Conservation (phyloP, 805 yeast genomes). For the Candida sphagnicola region DNA sequence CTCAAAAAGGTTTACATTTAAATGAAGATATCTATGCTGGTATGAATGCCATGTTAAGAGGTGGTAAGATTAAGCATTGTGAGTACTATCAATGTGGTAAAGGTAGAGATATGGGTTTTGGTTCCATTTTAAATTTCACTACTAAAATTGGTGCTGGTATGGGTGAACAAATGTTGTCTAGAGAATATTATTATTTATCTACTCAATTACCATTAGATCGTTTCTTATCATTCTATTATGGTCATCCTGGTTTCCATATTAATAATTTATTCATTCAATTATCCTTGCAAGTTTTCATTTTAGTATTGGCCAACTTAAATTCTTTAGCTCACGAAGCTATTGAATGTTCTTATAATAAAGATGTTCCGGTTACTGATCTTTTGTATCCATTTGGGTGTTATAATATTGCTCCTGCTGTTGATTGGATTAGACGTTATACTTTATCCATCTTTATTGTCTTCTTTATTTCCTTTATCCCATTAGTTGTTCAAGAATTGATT, state of each 20-base stretch:
- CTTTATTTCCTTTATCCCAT: slow-evolving; percentile 69
- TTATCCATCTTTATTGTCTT: slow-evolving; percentile 72
- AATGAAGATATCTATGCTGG: slow-evolving; percentile 88
- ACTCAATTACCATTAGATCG: slow-evolving; percentile 75
- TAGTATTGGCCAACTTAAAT: slow-evolving; percentile 61
- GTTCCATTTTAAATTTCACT: slow-evolving; percentile 75
- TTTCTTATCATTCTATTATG: slow-evolving; percentile 75
- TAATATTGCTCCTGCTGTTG: slow-evolving; percentile 64
- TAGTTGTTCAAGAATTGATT: slow-evolving; percentile 70
- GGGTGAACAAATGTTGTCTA: slow-evolving; percentile 83
- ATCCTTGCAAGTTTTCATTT: slow-evolving; percentile 52
- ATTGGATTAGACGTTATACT: slow-evolving; percentile 72
- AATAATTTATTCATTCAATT: slow-evolving; percentile 72
- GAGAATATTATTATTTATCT: slow-evolving; percentile 77
- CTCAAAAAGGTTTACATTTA: slow-evolving; percentile 76
- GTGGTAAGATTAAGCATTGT: slow-evolving; percentile 81
- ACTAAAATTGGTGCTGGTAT: slow-evolving; percentile 87
- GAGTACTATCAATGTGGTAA: slow-evolving; percentile 85
- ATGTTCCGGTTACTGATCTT: slow-evolving; percentile 58
- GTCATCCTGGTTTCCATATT: slow-evolving; percentile 83
- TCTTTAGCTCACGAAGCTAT: slow-evolving; percentile 59
- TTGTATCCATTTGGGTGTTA: slow-evolving; percentile 67
- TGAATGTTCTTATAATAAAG: slow-evolving; percentile 56
- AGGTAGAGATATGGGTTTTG: slow-evolving; percentile 82
- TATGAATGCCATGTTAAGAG: slow-evolving; percentile 72